A percentile compares a stretch with the other conserved stretches of the same genome.
Evolutionary conservation across 306 rosid genomes (phyloP).

Genomic region (Citrullus mucosospermus): DNA sequence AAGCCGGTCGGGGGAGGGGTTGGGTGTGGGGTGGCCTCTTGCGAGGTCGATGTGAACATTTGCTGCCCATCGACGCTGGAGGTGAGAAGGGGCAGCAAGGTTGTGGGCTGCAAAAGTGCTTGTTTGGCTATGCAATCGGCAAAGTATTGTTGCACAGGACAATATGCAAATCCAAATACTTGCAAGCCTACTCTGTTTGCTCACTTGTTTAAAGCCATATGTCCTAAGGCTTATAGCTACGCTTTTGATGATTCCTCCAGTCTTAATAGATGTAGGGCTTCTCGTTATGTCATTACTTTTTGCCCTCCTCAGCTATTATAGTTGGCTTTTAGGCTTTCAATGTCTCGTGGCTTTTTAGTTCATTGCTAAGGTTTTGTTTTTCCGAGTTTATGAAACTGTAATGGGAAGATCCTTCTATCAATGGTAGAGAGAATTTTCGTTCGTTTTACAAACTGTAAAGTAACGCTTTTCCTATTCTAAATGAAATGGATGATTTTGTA

Average conservation of each 20-base stretch:
- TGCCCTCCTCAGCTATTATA: conserved; percentile 29
- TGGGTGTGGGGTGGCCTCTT: conserved; percentile 73
- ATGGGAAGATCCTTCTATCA: not conserved
- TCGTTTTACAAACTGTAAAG: not conserved
- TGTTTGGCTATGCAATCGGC: conserved; percentile 61
- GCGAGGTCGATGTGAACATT: conserved; percentile 47
- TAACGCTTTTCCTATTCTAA: not conserved
- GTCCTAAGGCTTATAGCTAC: conserved; percentile 82
- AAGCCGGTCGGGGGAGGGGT: conserved; percentile 56
- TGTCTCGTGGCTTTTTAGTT: not conserved
- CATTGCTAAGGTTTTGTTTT: not conserved
- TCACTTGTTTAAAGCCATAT: conserved; percentile 55
- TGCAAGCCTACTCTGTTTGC: conserved; percentile 72
- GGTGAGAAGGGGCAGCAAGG: conserved; percentile 21
- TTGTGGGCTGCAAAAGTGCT: conserved; percentile 80
- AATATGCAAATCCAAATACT: conserved; percentile 51
- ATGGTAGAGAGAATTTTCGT: not conserved
- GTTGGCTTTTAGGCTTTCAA: not conserved
- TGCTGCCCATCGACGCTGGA: conserved; percentile 54
- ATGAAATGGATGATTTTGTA: not conserved
- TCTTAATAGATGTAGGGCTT: conserved; percentile 60
- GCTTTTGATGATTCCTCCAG: conserved; percentile 91
- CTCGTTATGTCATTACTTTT: conserved; percentile 59
- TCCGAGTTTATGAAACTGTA: not conserved
- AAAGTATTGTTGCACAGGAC: conserved; percentile 76